Conservation (phyloP, 331 rosid species). For the Quercus tomentella region DNA sequence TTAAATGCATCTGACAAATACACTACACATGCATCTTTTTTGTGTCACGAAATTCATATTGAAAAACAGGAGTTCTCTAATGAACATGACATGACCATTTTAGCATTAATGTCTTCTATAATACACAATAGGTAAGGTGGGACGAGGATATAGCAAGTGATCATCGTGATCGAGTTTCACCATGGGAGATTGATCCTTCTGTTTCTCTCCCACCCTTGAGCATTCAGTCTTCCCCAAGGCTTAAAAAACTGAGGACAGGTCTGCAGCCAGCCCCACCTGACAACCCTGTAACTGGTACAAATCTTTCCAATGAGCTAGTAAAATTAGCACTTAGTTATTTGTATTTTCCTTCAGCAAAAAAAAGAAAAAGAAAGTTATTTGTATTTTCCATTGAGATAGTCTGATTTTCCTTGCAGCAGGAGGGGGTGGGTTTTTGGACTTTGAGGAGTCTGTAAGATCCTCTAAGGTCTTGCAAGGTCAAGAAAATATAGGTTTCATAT, state of each 20-base stretch:
- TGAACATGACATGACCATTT: constrained; percentile 4
- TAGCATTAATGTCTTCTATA: constrained; percentile 18
- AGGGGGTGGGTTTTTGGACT: constrained; percentile 79
- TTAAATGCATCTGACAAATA: not conserved
- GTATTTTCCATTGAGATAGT: not conserved
- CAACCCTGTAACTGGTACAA: constrained; percentile 60
- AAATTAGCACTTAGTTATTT: not conserved
- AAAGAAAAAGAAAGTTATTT: not conserved
- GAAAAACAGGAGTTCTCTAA: constrained; percentile 4
- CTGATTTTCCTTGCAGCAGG: constrained; percentile 40
- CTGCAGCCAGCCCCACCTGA: constrained; percentile 51
- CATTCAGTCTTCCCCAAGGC: constrained; percentile 91
- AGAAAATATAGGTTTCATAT: constrained; percentile 87
- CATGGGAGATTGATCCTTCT: constrained; percentile 92
- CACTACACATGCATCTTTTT: not conserved
- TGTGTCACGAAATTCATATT: not conserved
- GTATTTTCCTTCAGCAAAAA: not conserved
- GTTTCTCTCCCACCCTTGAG: constrained; percentile 79
- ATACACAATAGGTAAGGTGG: constrained; percentile 73
- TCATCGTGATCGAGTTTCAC: constrained; percentile 76
- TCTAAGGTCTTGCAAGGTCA: constrained; percentile 99
- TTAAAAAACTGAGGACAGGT: constrained; percentile 88
- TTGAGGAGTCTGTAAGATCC: constrained; percentile 83
- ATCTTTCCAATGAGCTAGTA: constrained; percentile 11
- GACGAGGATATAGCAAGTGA: constrained; percentile 68